phyloP scores from a whole-genome alignment of 805 yeast genomes.

The Vanderwaltozyma yarrowii region DNA sequence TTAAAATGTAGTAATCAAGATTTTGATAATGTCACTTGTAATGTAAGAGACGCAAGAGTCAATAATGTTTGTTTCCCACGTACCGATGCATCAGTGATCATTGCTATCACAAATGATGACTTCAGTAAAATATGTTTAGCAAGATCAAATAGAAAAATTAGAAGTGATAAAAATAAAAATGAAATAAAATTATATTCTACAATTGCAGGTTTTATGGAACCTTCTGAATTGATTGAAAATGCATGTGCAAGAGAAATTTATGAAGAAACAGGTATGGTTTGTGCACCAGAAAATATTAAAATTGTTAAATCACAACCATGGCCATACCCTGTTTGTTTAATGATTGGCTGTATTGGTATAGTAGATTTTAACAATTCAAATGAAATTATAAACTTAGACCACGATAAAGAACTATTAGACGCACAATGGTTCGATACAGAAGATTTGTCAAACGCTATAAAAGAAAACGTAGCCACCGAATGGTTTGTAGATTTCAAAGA shows the following conservation, averaged over 20 bases:
- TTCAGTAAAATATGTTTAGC: slow-evolving; percentile 61
- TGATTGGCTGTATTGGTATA: slow-evolving; percentile 83
- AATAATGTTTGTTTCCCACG: slow-evolving; percentile 85
- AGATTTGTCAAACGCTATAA: slow-evolving; percentile 37
- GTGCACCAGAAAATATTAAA: slow-evolving; percentile 39
- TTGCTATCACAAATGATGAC: slow-evolving; percentile 58
- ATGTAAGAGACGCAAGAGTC: slow-evolving; percentile 36
- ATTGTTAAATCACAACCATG: slow-evolving; percentile 82
- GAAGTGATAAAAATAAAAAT: slow-evolving; percentile 30
- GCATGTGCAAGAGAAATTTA: slow-evolving; percentile 84
- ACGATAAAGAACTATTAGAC: slow-evolving; percentile 78
- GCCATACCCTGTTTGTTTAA: slow-evolving; percentile 92
- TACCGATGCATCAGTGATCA: slow-evolving; percentile 81
- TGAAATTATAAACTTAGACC: slow-evolving; percentile 58
- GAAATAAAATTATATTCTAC: slow-evolving; percentile 55
- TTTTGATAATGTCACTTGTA: slow-evolving; percentile 17
- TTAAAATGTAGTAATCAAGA: slow-evolving; percentile 34
- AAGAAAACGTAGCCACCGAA: slow-evolving; percentile 10
- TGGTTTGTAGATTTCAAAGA: slow-evolving; percentile 15
- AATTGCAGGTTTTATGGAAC: slow-evolving; percentile 94
- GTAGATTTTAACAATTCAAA: slow-evolving; percentile 62
- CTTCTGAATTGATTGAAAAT: slow-evolving; percentile 83
- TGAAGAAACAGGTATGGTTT: slow-evolving; percentile 88
- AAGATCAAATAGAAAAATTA: slow-evolving; percentile 42
- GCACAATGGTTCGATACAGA: slow-evolving; percentile 73